phyloP scores from a whole-genome alignment of 345 rosid genomes.

The Lumnitzera racemosa region DNA sequence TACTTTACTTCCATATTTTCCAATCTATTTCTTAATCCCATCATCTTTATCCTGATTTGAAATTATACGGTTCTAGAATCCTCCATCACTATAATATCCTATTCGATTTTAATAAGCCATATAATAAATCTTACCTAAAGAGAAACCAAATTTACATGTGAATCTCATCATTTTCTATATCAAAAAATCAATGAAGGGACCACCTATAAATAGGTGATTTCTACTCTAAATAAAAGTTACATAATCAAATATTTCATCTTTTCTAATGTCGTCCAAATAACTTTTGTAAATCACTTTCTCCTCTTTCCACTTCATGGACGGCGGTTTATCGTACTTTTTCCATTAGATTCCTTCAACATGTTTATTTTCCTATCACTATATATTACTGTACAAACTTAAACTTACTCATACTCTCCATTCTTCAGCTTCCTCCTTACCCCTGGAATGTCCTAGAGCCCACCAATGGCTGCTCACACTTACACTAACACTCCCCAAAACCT shows the following conservation, averaged over 20 bases:
- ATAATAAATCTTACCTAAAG: no score
- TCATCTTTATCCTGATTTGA: neutral
- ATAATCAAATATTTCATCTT: no score
- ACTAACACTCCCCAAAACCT: conserved; percentile 12
- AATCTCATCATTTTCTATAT: no score
- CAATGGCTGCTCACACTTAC: conserved; percentile 25
- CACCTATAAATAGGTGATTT: no score
- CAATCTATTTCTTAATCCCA: neutral
- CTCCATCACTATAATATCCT: no score
- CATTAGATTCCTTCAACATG: conserved; percentile 18
- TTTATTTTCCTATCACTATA: conserved; percentile 18
- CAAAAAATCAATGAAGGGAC: no score
- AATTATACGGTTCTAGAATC: neutral
- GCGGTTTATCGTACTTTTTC: conserved; percentile 18
- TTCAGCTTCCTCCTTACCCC: conserved; percentile 1
- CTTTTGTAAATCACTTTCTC: neutral
- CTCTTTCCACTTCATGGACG: conserved; percentile 37
- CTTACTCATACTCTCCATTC: neutral
- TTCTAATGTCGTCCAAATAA: no score
- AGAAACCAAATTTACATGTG: no score
- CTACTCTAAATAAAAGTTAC: no score
- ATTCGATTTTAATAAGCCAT: no score
- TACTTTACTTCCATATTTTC: conserved; percentile 9
- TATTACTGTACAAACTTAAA: conserved; percentile 16
- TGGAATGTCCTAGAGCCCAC: neutral